Evolutionary conservation across 345 rosid species (phyloP).

Genomic region (Gossypium sturtianum): DNA sequence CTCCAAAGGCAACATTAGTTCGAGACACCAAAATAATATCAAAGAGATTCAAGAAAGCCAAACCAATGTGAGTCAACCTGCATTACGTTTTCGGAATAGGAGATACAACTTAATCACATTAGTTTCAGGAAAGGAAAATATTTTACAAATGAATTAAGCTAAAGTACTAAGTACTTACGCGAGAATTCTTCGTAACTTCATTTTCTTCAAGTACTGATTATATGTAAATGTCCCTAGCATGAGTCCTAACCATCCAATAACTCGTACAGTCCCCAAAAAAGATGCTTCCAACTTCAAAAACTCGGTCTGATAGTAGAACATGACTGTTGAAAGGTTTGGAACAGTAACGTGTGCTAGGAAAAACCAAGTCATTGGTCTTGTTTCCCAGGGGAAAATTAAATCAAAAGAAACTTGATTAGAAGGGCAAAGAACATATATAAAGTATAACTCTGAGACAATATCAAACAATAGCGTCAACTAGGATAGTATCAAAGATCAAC

Average conservation of each 20-base stretch:
- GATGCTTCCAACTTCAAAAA: slow-evolving; percentile 78
- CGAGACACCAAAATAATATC: slow-evolving; percentile 74
- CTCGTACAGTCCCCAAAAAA: slow-evolving; percentile 80
- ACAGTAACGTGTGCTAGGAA: slow-evolving; percentile 79
- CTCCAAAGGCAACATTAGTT: slow-evolving; percentile 43
- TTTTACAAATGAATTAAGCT: background rate
- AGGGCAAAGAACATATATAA: slow-evolving; percentile 1
- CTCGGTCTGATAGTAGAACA: slow-evolving; percentile 97
- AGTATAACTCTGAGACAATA: background rate
- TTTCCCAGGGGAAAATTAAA: slow-evolving; percentile 20
- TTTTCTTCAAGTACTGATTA: slow-evolving; percentile 60
- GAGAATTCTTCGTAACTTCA: slow-evolving; percentile 77
- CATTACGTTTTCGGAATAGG: slow-evolving; percentile 23
- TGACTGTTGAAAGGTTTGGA: slow-evolving; percentile 87
- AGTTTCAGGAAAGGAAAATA: background rate
- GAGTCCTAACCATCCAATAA: slow-evolving; percentile 91
- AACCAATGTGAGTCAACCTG: slow-evolving; percentile 81
- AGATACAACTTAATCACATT: slow-evolving; percentile 1
- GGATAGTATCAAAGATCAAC: background rate
- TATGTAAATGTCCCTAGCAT: slow-evolving; percentile 81
- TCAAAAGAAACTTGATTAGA: slow-evolving; percentile 19
- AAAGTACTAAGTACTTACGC: slow-evolving; percentile 37
- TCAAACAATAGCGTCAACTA: background rate
- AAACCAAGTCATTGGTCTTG: slow-evolving; percentile 97
- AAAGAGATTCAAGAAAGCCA: slow-evolving; percentile 53